phyloP scores from a whole-genome alignment of 2,329 filamentous ascomycete genomes.

The Paramyrothecium roridum region DNA sequence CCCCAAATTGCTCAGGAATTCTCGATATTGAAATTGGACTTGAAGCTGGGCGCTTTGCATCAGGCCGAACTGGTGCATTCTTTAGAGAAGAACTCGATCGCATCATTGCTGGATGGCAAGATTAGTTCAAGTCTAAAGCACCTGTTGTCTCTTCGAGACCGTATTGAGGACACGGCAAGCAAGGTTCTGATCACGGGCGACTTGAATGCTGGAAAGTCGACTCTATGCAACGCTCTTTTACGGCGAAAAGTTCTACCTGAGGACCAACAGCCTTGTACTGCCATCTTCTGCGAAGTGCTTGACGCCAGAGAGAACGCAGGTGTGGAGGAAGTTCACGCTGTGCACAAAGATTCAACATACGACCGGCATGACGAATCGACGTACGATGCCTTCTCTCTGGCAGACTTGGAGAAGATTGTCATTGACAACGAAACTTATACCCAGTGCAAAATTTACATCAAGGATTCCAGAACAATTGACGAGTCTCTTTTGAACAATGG shows the following conservation, averaged over 20 bases:
- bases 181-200: constrained; percentile 96
- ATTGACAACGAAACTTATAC: constrained; percentile 84
- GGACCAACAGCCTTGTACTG: constrained; percentile 96
- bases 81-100: constrained; percentile 86
- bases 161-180: constrained; percentile 95
- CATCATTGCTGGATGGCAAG: constrained; percentile 86
- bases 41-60: constrained; percentile 82
- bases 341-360: constrained; percentile 77
- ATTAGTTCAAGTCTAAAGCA: constrained; percentile 93
- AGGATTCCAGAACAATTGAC: constrained; percentile 83
- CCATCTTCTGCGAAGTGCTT: constrained; percentile 96
- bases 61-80: constrained; percentile 93
- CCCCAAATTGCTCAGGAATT: constrained; percentile 95
- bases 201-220: constrained; percentile 95
- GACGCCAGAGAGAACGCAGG: constrained; percentile 89
- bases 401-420: constrained; percentile 83
- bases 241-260: constrained; percentile 91
- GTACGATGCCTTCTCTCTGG: constrained; percentile 79
- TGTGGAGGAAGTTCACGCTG: constrained; percentile 91
- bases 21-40: constrained; percentile 88
- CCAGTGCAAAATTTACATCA: constrained; percentile 96
- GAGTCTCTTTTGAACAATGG: constrained; percentile 96
- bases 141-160: constrained; percentile 78
- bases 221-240: constrained; percentile 95
- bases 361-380: constrained; percentile 90